Evolutionary conservation across 139 green algal genomes (phyloP).

Genomic region (Astrephomene gubernaculifera): DNA sequence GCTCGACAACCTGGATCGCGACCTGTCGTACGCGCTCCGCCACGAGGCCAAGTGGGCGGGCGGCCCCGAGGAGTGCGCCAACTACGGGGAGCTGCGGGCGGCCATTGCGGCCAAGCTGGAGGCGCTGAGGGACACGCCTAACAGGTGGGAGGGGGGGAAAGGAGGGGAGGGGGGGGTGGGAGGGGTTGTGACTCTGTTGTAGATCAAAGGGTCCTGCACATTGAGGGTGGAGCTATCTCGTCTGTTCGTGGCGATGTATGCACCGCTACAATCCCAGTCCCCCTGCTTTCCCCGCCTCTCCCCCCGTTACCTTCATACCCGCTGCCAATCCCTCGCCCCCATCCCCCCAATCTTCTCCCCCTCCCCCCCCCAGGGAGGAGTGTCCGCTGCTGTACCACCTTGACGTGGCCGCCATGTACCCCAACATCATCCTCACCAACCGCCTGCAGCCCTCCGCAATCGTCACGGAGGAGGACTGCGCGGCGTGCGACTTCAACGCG

Average conservation of each 20-base stretch:
- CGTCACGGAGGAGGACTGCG: constrained; percentile 93
- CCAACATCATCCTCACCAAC: constrained; percentile 99
- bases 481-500: constrained; percentile 96
- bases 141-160: constrained; percentile 47
- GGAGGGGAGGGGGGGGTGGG: background rate
- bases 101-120: constrained; percentile 77
- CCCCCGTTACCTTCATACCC: background rate
- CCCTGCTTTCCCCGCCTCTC: background rate
- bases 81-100: constrained; percentile 77
- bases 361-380: constrained; percentile 75
- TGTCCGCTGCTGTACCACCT: constrained; percentile 97
- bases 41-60: constrained; percentile 75
- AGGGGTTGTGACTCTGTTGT: too few relatives aligned
- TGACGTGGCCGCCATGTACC: constrained; percentile 99
- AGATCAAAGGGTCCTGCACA: too few relatives aligned
- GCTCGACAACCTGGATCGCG: constrained; percentile 91
- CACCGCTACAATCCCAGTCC: too few relatives aligned
- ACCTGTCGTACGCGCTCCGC: constrained; percentile 89
- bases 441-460: constrained; percentile 84
- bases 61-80: constrained; percentile 70
- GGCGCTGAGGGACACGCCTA: constrained; percentile 83
- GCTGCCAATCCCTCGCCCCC: background rate
- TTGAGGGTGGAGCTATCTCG: too few relatives aligned
- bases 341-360: background rate
- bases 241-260: too few relatives aligned